Percentiles rank a stretch among this genome's conserved stretches.
phyloP scores from a whole-genome alignment of 768 basidiomycete genomes.

The Podaxis sp. region DNA sequence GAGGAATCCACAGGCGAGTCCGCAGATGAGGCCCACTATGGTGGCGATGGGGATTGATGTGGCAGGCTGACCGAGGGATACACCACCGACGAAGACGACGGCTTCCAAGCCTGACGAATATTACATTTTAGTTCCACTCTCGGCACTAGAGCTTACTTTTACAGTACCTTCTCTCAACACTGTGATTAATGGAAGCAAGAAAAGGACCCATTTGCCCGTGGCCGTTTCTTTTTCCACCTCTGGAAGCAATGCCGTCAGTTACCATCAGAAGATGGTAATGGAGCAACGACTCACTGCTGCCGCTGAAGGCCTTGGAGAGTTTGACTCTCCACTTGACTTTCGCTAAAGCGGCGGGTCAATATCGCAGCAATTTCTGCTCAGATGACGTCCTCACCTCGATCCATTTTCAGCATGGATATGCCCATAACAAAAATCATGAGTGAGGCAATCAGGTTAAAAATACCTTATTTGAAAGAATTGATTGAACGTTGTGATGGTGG shows the following conservation, averaged over 20 bases:
- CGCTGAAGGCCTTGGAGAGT: conserved; percentile 74
- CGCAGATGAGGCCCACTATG: conserved; percentile 79
- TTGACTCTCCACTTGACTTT: conserved; percentile 95
- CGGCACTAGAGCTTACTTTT: not conserved
- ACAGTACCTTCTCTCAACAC: conserved; percentile 82
- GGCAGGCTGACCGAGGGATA: conserved; percentile 81
- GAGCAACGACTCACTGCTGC: conserved; percentile 38
- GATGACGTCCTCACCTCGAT: conserved; percentile 47
- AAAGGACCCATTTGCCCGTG: conserved; percentile 81
- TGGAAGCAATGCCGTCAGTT: conserved; percentile 15
- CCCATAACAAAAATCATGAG: conserved; percentile 94
- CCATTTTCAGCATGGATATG: conserved; percentile 92
- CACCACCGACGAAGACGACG: conserved; percentile 91
- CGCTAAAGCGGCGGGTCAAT: conserved; percentile 35
- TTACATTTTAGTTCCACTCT: not conserved
- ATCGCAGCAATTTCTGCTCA: not conserved
- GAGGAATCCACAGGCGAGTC: conserved; percentile 68
- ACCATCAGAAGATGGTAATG: not conserved
- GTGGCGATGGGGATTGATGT: conserved; percentile 88
- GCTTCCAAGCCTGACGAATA: conserved; percentile 68
- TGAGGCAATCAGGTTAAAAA: conserved; percentile 67
- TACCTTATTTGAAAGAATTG: conserved; percentile 37
- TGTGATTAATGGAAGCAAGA: conserved; percentile 87
- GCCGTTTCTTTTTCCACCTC: conserved; percentile 47
- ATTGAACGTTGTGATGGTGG: not conserved